Evolutionary conservation across 2,329 filamentous ascomycete genomes (phyloP), one percentile per base, ranked within the genome.

Genomic region (Aciculosporium take): DNA sequence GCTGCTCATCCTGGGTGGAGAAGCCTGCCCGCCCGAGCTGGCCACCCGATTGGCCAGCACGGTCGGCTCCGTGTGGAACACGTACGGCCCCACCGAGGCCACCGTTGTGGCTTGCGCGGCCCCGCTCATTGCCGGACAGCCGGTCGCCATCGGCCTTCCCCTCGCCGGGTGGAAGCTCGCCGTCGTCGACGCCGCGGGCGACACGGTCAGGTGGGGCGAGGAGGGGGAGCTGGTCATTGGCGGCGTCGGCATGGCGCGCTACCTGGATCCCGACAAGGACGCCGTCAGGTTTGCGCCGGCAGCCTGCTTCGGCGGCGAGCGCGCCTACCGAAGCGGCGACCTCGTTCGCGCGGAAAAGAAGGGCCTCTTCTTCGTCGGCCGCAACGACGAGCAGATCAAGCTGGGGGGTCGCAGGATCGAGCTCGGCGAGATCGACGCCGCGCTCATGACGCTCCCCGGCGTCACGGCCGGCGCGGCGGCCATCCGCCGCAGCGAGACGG

Each of bases 161-260:
- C 46, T 51, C 9, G 46, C 44, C 20, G 49, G 49, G 1, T 51
- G 49, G 49, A 46, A 46, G 29, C 43, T 51, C n/a, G 49, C 49
- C 40, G 49, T 51, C 12, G 48, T 49, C 48, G 66, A 60, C 25
- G 51, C 54, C 8, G 61, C 67, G 41, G 65, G 65, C 2, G 60
- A 68, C 40, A 59, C 64, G n/a, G 54, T 68, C 10, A 58, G 61
- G 20, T 52, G 61, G 49, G 49, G 49, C 13, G 42, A 51, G 28
- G 46, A 48, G 30, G 49, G 49, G 5, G 49, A 51, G 49, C 41
- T 51, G 29, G 42, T 51, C 20, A 51, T 51, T 32, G 49, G 49
- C n/a, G 49, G 49, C 7, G 46, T 49, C 10, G 49, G 49, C 17
- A 48, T 49, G 44, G 49, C 48, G 7, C 49, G 48, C 5, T 51